phyloP scores from a whole-genome alignment of 768 basidiomycete species.

The Ephemerocybe angulata region DNA sequence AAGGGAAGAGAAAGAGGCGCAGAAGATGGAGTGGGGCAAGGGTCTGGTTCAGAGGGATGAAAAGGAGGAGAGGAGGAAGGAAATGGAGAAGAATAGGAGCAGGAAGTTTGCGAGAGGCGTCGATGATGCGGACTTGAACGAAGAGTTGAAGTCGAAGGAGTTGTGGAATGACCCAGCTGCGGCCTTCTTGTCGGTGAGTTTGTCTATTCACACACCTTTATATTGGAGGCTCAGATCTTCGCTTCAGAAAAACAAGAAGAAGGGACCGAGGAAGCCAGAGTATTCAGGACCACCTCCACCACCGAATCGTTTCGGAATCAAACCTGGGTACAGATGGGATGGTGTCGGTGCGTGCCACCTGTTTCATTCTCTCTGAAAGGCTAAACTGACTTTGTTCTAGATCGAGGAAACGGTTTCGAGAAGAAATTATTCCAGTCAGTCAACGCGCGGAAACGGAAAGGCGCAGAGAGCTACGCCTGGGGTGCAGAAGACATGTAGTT shows the following conservation, averaged over 20 bases:
- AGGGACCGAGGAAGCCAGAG: conserved; percentile 77
- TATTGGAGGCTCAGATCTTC: conserved; percentile 1
- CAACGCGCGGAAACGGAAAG: conserved; percentile 70
- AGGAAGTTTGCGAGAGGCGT: conserved; percentile 72
- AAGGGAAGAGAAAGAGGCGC: conserved; percentile 78
- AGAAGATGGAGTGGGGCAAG: conserved; percentile 98
- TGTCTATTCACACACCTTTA: not conserved
- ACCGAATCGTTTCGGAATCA: conserved; percentile 94
- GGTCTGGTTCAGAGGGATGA: conserved; percentile 88
- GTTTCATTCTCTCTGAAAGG: conserved; percentile 2
- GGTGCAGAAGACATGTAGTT: conserved; percentile 89
- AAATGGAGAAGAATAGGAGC: conserved; percentile 65
- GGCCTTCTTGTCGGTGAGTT: conserved; percentile 79
- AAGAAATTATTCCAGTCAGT: conserved; percentile 83
- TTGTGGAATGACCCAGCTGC: conserved; percentile 99
- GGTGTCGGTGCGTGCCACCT: conserved; percentile 72
- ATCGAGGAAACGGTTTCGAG: conserved; percentile 92
- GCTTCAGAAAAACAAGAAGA: conserved; percentile 64
- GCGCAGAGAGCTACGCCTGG: conserved; percentile 77
- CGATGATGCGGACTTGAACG: conserved; percentile 84
- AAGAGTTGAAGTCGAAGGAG: conserved; percentile 73
- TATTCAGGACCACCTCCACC: conserved; percentile 86
- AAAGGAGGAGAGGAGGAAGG: conserved; percentile 56
- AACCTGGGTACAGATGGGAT: conserved; percentile 96
- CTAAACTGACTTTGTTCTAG: conserved; percentile 33